Base-by-base conservation (phyloP, 2,329 filamentous ascomycete genomes). In the Xylariaceae sp. region DNA sequence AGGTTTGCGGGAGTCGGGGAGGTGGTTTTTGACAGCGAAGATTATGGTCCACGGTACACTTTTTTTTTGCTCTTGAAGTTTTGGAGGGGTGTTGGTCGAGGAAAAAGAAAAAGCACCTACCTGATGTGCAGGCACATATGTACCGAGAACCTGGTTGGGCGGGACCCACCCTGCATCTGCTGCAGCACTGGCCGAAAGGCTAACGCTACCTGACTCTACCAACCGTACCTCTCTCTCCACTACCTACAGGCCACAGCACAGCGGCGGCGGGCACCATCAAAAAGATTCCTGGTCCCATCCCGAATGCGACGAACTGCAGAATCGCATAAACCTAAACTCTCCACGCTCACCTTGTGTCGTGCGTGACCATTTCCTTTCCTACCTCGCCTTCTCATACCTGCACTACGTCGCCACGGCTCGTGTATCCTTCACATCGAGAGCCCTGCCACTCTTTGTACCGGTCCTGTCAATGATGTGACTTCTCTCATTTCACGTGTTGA, bases 391-490 rank as follows among this genome's bases (percentile, higher is more conserved):
- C 37, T 15, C 29, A 21, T 24, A 29, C 36, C 37, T 36, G 7
- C n/a, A 7, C 13, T n/a, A 48, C 53, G 30, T 32, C 50, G 41
- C 41, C 21, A 35, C 27, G 35, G 24, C 42, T 40, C 41, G 26
- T 15, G 24, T 37, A 32, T 24, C 24, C 33, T 32, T 30, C 23
- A 39, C 40, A 26, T 44, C 3, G 26, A 23, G 43, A 43, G 50
- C 26, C 6, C 32, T 40, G 27, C 39, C 32, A 16, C 39, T 54
- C 46, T 40, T 48, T 27, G 21, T 26, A 16, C 33, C 39, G 9
- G 10, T 29, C 24, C 30, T 36, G 43, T 62, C 60, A 55, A 65
- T 62, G 57, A 66, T 67, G 64, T 65, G 64, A 66, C 50, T 43
- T 50, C 51, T 29, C 47, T 29, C 53, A 40, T 53, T 33, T 16